phyloP scores from a whole-genome alignment of 169 alveolate species.

The Eimeria acervulina region DNA sequence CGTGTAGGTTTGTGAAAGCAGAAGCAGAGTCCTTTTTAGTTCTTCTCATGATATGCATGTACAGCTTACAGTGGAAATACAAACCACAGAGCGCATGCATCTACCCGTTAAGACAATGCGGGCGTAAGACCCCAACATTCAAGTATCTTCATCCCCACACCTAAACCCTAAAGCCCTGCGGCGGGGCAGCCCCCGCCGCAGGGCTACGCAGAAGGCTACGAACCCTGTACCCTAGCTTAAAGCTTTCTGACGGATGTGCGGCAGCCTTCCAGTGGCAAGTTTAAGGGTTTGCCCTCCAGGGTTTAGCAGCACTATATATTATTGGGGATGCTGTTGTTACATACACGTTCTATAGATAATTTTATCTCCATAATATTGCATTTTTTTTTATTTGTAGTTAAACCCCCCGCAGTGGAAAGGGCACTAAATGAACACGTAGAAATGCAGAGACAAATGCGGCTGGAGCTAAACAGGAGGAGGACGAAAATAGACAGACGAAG shows the following conservation, averaged over 20 bases:
- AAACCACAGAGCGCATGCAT: neutral
- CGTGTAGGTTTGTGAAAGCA: neutral
- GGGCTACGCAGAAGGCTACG: neutral
- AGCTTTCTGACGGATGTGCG: neutral
- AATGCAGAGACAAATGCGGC: no score
- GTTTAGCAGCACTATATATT: neutral
- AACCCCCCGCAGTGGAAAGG: no score
- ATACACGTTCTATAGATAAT: no score
- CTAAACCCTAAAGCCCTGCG: conserved; percentile 12
- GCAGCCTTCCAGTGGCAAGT: neutral
- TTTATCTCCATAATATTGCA: no score
- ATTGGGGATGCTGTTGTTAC: no score
- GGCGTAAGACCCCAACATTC: neutral
- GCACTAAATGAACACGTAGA: no score
- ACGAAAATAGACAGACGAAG: no score
- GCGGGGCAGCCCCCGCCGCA: conserved; percentile 8
- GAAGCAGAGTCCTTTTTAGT: neutral
- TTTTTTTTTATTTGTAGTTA: no score
- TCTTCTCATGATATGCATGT: neutral
- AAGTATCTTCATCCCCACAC: neutral
- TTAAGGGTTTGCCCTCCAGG: neutral
- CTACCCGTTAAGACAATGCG: neutral
- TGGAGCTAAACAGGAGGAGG: no score
- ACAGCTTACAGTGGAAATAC: neutral
- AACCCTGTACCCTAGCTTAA: neutral